Evolutionary conservation across 441 rosid species (phyloP).

Genomic region (Gossypium gossypioides): DNA sequence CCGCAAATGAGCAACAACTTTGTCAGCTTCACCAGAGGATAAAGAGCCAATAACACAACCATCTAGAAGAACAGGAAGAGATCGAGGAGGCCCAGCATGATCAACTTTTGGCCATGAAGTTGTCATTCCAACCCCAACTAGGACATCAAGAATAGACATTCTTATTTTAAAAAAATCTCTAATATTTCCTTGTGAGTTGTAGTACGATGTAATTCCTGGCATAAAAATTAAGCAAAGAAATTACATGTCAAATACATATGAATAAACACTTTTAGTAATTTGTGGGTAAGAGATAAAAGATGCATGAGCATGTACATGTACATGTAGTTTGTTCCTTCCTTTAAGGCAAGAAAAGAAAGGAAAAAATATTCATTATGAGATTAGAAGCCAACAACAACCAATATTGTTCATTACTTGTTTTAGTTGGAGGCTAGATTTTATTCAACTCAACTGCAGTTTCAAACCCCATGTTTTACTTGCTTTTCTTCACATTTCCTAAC

Average conservation of each 20-base stretch:
- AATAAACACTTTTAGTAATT: not conserved
- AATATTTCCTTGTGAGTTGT: conserved; percentile 62
- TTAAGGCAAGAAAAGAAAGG: not conserved
- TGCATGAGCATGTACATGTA: not conserved
- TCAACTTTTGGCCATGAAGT: conserved; percentile 73
- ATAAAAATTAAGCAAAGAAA: conserved; percentile 14
- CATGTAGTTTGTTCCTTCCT: not conserved
- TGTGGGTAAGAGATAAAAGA: not conserved
- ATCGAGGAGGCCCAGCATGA: conserved; percentile 77
- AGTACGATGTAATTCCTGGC: conserved; percentile 77
- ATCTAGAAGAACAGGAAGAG: conserved; percentile 76
- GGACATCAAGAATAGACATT: conserved; percentile 54
- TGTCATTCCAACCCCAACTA: conserved; percentile 72
- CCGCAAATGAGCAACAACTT: conserved; percentile 70
- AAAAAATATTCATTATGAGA: not conserved
- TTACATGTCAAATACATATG: not conserved
- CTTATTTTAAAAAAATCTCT: conserved; percentile 64
- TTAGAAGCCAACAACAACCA: not conserved
- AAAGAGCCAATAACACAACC: conserved; percentile 79
- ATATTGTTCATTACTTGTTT: not conserved
- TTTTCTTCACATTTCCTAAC: not conserved
- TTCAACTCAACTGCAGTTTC: not conserved
- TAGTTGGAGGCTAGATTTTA: not conserved
- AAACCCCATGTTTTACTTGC: not conserved
- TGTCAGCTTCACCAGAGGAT: conserved; percentile 44